These are phyloP conservation scores for Lachnellula cervina DNA, from an alignment of 2,329 filamentous ascomycete species.

Conservation along the genomic window DNA sequence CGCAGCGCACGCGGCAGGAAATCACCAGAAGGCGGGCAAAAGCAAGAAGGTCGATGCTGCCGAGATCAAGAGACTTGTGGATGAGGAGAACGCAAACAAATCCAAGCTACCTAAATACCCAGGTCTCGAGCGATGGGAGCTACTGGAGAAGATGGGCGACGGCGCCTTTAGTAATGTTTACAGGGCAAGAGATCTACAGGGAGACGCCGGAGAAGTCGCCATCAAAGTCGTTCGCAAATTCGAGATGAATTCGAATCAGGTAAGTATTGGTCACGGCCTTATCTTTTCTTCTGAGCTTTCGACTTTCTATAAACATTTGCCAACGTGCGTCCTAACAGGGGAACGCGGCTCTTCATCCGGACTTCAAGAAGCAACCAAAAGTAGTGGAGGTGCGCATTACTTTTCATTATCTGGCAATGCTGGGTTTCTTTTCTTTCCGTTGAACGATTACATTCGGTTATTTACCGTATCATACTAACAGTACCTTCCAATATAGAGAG, in stretches of 20 bases:
- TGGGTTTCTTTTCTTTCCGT: constrained; percentile 27
- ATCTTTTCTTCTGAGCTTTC: constrained; percentile 28
- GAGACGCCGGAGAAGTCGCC: constrained; percentile 73
- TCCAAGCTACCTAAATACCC: constrained; percentile 83
- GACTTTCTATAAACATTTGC: constrained; percentile 39
- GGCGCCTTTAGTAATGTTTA: constrained; percentile 99
- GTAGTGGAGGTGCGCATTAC: constrained; percentile 84
- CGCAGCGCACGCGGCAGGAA: constrained; percentile 59
- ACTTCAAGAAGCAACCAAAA: constrained; percentile 92
- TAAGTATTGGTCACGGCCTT: constrained; percentile 50
- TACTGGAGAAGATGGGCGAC: constrained; percentile 97
- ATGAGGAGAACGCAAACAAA: constrained; percentile 83
- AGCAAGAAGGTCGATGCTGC: constrained; percentile 51
- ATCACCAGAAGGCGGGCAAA: constrained; percentile 42
- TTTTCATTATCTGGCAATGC: constrained; percentile 13
- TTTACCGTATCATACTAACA: constrained; percentile 5
- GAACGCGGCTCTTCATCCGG: constrained; percentile 88
- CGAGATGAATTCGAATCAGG: constrained; percentile 98
- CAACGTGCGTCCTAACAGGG: constrained; percentile 63
- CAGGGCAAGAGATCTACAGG: constrained; percentile 70
- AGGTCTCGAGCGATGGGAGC: constrained; percentile 77
- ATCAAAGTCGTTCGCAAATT: constrained; percentile 99
- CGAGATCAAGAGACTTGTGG: constrained; percentile 79
- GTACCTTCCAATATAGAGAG: constrained; percentile 55
- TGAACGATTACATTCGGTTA: neutral